Base-by-base conservation (phyloP, 352 stramenopile species). In the Globisporangium megalacanthum region DNA sequence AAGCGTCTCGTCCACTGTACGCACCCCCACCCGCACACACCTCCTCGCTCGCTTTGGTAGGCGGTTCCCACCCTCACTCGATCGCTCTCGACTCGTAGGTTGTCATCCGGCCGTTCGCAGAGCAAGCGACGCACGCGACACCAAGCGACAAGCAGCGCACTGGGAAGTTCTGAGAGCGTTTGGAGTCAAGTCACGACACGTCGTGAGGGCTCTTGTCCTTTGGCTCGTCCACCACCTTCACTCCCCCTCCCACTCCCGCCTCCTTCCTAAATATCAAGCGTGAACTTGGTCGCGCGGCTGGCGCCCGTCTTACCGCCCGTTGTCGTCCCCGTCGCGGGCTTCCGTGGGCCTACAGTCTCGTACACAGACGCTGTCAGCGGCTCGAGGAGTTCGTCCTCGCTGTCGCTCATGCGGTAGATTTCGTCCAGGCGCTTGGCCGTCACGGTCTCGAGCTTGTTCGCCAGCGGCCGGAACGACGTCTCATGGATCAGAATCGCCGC, bases 361-460 rank as follows among this genome's bases (percentile, higher is more conserved):
- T 79, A 79, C 19, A 91, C 75, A 0, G 71, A 72, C 0, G 77
- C 72, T 15, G 72, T 83, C 35, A 89, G 59, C 11, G 71, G 71
- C 53, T 94, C 83, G 17, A 94, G 42, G 1, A 81, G 41, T 56
- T 94, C 83, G 52, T 94, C 83, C 61, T 94, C 83, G 29, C 81
- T 92, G 64, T 94, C 83, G 52, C 83, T 94, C 83, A 94, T 92
- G 56, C 57, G 47, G 62, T 91, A 94, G 41, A 94, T 94, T 56
- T 90, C 79, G 54, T 92, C 70, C 42, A 94, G 47, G 10, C 78
- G 72, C 54, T 72, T 73, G 2, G 72, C 75, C 37, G 80, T 88
- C 15, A 90, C 56, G 22, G 62, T 55, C 11, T 77, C 72, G 45
- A 89, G 65, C 52, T 85, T 88, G 58, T 74, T 49, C 25, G 65